Evolutionary conservation across 495 filamentous ascomycete species (phyloP), one percentile per base, ranked within the genome.

Genomic region (Peziza echinospora): DNA sequence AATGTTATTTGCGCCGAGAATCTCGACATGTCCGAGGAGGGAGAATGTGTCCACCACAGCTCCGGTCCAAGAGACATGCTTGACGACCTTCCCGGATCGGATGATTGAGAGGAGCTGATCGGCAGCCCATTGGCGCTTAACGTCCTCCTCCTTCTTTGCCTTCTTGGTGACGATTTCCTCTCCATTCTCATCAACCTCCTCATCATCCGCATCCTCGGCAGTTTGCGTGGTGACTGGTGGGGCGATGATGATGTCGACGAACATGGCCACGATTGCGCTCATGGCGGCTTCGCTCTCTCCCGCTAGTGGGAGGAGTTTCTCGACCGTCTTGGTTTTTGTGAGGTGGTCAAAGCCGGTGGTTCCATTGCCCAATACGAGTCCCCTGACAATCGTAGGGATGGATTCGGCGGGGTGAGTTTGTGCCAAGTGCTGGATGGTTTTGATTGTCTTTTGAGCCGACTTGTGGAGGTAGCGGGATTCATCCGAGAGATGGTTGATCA

Each of bases 251-350:
- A 68, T 56, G 19, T 66, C 59, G 26, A 67, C 51, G 13, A 77
- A 59, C 21, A 61, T 47, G 37, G 63, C 59, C n/a, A 71, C 61
- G 37, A 72, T 68, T 5, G 60, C 50, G 0, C 39, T 30, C 8
- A 65, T 37, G 41, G 56, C 62, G 5, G 66, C 58, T 21, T 19
- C 21, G 30, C 30, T 37, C 19, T 67, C 60, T 50, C 77, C 73
- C 2, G 77, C 73, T 43, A 70, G 64, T 37, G 71, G 65, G 3
- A 93, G 61, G 3, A 93, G 66, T 51, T 71, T 77, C 51, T 86
- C 82, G 0, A 93, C 63, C 0, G 82, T 92, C 65, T 93, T 93
- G 1, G 80, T 84, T 59, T 81, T 93, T 5, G 85, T 93, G 17
- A 77, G 64, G 24, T 80, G 73, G 59, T 96, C 91, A 57, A 96